Percentiles rank a stretch among this genome's conserved stretches.
Evolutionary conservation across 345 rosid genomes (phyloP).

Genomic region (Durio zibethinus): DNA sequence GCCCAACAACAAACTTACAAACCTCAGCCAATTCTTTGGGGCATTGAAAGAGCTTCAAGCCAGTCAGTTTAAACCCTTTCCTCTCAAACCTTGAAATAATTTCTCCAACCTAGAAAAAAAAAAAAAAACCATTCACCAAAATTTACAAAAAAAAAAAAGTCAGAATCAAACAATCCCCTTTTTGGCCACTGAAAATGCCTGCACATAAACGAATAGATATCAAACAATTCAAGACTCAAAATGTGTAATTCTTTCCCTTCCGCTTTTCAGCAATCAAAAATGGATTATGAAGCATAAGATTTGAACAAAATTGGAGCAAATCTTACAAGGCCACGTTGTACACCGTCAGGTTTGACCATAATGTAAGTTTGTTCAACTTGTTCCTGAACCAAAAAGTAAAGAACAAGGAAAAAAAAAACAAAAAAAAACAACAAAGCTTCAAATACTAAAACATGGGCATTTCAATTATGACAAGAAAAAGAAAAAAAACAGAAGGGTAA

Average conservation of each 20-base stretch:
- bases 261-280: neutral
- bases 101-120: constrained; percentile 72
- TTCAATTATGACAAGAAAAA: neutral
- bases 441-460: neutral
- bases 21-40: constrained; percentile 92
- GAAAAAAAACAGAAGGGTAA: neutral
- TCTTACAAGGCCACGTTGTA: constrained; percentile 90
- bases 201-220: neutral
- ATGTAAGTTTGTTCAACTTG: constrained; percentile 84
- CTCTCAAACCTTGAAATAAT: constrained; percentile 91
- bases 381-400: constrained; percentile 42
- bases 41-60: constrained; percentile 84
- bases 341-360: constrained; percentile 94
- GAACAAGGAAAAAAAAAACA: neutral
- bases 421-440: neutral
- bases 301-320: neutral
- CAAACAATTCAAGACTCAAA: neutral
- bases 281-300: neutral
- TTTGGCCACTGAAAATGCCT: neutral
- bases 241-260: neutral
- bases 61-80: constrained; percentile 83
- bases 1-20: constrained; percentile 2
- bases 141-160: neutral
- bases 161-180: neutral
- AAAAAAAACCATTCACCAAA: neutral